Evolutionary conservation across 257 asterid genomes (phyloP), one percentile per base, ranked within the genome.

Genomic region (Haberlea rhodopensis): DNA sequence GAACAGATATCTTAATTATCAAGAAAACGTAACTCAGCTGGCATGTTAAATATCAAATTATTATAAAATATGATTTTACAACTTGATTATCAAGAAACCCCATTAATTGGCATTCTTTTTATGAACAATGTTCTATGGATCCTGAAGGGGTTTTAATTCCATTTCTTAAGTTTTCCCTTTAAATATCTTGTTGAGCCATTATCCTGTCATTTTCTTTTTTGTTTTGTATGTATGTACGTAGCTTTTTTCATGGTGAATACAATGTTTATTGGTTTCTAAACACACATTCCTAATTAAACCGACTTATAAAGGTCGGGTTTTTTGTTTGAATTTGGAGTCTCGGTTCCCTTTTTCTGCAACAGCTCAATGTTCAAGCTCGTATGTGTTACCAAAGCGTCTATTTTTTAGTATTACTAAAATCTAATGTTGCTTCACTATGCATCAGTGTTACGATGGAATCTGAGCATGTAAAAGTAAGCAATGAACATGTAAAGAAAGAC

Each of bases 391-490:
- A 40, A 18, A 32, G 32, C 3, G 18, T 22, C 53, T 37, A 1
- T 61, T 54, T 28, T 60, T 3, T 68, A 16, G 28, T 31, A 11
- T 21, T 8, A 19, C 53, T 31, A 29, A 68, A 43, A 53, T 31
- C 37, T 23, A 45, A 63, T 1, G 32, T 29, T 23, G 21, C 11
- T 27, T 23, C 22, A 19, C 60, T 21, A 27, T 73, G 29, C 54
- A 23, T 65, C 59, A 66, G 72, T 22, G 45, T 21, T 34, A 24
- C 53, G 31, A 66, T 85, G 89, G 86, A 79, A 68, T 63, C 82
- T 24, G 78, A 78, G 51, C 64, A 66, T 24, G 76, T 5, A 19
- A 62, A 52, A 45, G 75, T 58, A 74, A 73, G 16, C 57, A 32
- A 18, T 34, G 65, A 64, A 58, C 76, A 45, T 13, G 65, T 46